Base-by-base conservation (phyloP, 192 early-diverging fungal genomes). In the Linnemannia elongata region DNA sequence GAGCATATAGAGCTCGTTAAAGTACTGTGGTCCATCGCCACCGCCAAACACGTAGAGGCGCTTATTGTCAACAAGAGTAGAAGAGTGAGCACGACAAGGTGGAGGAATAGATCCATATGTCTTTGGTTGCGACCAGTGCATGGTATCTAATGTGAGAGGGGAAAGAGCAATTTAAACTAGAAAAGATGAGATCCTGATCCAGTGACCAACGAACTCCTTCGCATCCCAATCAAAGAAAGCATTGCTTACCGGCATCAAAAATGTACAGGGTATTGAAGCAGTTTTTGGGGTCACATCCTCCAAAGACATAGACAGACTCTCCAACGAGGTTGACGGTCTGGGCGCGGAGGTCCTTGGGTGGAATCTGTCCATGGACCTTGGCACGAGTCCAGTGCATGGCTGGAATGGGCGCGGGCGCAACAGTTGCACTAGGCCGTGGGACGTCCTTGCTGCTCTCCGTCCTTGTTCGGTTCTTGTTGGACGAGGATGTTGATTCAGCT, bases 11-110 rank as follows among this genome's bases (percentile, higher is more conserved):
- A 97, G 85, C 18, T 93, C 93, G 80, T 94, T 96, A 81, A 94
- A 97, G 75, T 97, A 97, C 63, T 92, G 90, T 8, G 95, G 94
- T 18, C 96, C 96, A 82, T 97, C 95, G 35, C 97, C 97, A 41
- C 97, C 97, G 41, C 96, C 97, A 88, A 97, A 97, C 36, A 96
- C 88, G 87, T 92, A 96, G 18, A 97, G 80, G 0, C 72, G 86
- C 13, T 74, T 85, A 20, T 77, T 86, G 44, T 94, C 93, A 3
- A 97, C 93, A 2, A 94, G 87, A 0, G 93, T 93, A 1, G 95
- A 91, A 6, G 97, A 95, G 73, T 97, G 97, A 6, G 97, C 97
- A 24, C 97, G 90, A 82, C 95, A 96, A 33, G 96, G 92, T 63
- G 93, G 92, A 69, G 96, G 96, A 8, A 90, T 88, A 20, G 95